phyloP scores from a whole-genome alignment of 495 filamentous ascomycete species.

The Neurospora intermedia region DNA sequence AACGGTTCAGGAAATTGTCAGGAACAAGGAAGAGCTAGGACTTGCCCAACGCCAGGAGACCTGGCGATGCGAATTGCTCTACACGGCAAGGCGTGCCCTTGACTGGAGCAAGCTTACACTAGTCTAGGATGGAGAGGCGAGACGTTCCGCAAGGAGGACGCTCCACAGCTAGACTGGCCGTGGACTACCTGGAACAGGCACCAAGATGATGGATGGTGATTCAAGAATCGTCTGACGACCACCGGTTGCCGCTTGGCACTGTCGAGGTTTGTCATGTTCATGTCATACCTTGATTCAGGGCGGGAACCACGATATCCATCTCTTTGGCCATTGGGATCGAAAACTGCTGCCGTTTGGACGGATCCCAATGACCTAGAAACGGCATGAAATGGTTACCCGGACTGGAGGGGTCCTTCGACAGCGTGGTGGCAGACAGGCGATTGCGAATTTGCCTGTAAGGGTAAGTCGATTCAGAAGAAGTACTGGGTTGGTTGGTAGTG shows the following conservation, averaged over 20 bases:
- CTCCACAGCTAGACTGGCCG: constrained; percentile 21
- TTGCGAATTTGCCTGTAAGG: constrained; percentile 4
- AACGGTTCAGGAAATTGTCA: constrained; percentile 12
- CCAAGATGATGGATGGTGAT: not conserved
- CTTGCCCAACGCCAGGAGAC: constrained; percentile 14
- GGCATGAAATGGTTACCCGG: not conserved
- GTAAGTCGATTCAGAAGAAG: constrained; percentile 8
- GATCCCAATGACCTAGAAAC: not conserved
- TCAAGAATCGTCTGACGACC: constrained; percentile 11
- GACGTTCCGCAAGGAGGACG: constrained; percentile 26
- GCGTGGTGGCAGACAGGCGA: constrained; percentile 6
- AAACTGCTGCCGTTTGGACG: not conserved
- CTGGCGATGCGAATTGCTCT: constrained; percentile 16
- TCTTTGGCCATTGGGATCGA: not conserved
- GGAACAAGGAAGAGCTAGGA: constrained; percentile 14
- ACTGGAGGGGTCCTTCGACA: constrained; percentile 17
- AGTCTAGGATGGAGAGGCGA: constrained; percentile 14
- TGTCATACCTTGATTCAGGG: constrained; percentile 12
- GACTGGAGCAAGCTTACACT: constrained; percentile 12
- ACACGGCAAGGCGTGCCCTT: constrained; percentile 17
- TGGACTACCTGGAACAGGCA: not conserved
- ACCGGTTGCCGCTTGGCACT: constrained; percentile 8
- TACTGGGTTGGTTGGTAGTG: constrained; percentile 5
- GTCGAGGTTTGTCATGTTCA: constrained; percentile 25
- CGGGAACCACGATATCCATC: not conserved